Percentiles rank a stretch among this genome's conserved stretches.
These are phyloP conservation scores for Corrigiola litoralis DNA, from an alignment of 179 eudicot species.

Conservation along the genomic window DNA sequence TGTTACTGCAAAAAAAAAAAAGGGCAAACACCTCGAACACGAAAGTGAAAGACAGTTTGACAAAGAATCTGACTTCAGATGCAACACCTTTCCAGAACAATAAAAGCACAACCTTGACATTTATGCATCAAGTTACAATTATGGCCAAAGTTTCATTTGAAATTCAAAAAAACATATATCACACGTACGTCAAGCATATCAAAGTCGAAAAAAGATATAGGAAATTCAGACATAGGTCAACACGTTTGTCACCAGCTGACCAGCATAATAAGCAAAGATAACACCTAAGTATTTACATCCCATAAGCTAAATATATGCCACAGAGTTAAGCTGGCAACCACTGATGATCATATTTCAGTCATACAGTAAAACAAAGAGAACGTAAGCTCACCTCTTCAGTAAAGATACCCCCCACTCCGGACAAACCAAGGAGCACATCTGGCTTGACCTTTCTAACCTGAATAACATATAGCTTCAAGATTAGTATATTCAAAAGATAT, in stretches of 20 bases:
- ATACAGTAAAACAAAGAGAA: background rate
- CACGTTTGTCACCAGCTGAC: background rate
- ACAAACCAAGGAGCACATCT: slow-evolving; percentile 95
- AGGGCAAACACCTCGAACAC: background rate
- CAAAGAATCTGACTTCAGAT: no score
- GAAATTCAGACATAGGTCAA: background rate
- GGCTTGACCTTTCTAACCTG: slow-evolving; percentile 97
- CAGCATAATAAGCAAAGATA: background rate
- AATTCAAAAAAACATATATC: background rate
- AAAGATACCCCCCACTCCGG: slow-evolving; percentile 98
- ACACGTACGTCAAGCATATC: background rate
- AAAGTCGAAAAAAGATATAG: no score
- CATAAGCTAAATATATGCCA: background rate
- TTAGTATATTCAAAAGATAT: slow-evolving; percentile 1
- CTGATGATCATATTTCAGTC: background rate
- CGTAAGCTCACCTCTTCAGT: slow-evolving; percentile 62
- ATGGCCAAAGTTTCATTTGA: background rate
- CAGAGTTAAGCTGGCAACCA: background rate
- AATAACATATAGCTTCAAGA: slow-evolving; percentile 13
- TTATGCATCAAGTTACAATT: background rate
- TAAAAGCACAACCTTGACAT: background rate
- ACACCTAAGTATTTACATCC: no score
- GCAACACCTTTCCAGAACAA: background rate
- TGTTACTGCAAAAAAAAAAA: background rate
- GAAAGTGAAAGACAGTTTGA: no score